These are phyloP conservation scores for Pleodorina starrii DNA, from an alignment of 139 green algal genomes.

Conservation along the genomic window DNA sequence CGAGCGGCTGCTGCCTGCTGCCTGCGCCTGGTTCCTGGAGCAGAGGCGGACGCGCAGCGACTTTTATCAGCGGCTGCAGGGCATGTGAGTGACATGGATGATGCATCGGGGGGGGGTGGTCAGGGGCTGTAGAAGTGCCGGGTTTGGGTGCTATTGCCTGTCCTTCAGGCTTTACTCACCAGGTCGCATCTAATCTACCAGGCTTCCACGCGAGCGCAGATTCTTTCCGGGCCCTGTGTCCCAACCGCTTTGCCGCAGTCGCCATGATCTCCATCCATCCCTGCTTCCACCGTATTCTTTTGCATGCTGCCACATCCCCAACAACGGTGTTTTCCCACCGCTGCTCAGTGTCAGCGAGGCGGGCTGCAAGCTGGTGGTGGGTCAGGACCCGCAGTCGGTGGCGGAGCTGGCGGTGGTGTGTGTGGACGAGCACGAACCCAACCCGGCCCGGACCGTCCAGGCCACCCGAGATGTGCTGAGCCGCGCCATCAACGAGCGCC, in stretches of 20 bases:
- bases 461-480: neutral
- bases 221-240: no score
- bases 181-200: no score
- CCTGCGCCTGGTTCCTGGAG: neutral
- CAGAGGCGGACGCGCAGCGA: neutral
- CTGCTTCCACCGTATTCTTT: no score
- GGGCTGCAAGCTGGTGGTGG: slow-evolving; percentile 8
- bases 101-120: no score
- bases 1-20: neutral
- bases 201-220: no score
- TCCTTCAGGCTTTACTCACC: no score
- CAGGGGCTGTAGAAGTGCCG: no score
- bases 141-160: no score
- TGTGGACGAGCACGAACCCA: neutral
- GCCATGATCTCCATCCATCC: no score
- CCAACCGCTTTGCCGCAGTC: no score
- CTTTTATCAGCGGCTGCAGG: neutral
- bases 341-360: neutral
- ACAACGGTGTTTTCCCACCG: no score
- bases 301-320: no score
- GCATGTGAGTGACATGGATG: slow-evolving; percentile 7
- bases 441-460: neutral
- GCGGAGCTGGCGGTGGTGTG: neutral
- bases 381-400: neutral
- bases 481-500: neutral